phyloP scores from a whole-genome alignment of 148 eudicot genomes.

The Rhododendron kiyosumense region DNA sequence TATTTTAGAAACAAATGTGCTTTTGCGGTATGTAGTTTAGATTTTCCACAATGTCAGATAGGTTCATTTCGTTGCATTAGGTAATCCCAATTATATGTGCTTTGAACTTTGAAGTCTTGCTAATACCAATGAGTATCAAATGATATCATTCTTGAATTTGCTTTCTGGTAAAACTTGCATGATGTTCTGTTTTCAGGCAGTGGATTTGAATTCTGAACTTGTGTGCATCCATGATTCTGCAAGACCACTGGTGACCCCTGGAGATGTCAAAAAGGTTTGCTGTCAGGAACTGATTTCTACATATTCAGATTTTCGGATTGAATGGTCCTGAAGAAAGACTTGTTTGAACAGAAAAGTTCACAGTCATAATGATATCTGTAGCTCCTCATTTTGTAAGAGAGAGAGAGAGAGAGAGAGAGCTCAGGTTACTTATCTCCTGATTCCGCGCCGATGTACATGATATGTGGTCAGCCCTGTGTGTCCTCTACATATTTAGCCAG shows the following conservation, averaged over 20 bases:
- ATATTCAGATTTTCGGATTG: too few relatives aligned
- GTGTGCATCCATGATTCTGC: slow-evolving; percentile 98
- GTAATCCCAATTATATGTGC: neutral
- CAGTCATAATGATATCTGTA: neutral
- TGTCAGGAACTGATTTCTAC: neutral
- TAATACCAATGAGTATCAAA: neutral
- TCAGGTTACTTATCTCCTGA: neutral
- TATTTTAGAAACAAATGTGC: neutral
- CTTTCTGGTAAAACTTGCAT: neutral
- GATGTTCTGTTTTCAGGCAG: slow-evolving; percentile 38
- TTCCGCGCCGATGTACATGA: neutral
- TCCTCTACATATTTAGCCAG: neutral
- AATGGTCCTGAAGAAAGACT: neutral
- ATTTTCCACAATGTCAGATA: neutral
- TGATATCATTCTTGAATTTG: neutral
- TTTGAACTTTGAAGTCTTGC: neutral
- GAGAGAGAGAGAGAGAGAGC: neutral
- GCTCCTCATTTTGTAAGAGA: neutral
- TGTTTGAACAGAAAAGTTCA: neutral
- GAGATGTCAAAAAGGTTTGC: slow-evolving; percentile 67
- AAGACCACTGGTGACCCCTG: slow-evolving; percentile 67
- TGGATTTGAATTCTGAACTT: slow-evolving; percentile 67
- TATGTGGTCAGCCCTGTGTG: neutral
- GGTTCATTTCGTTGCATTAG: neutral
- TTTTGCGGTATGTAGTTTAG: neutral